These are phyloP conservation scores for Phytophthora crassamura DNA, from an alignment of 352 stramenopile genomes.

Conservation along the genomic window DNA sequence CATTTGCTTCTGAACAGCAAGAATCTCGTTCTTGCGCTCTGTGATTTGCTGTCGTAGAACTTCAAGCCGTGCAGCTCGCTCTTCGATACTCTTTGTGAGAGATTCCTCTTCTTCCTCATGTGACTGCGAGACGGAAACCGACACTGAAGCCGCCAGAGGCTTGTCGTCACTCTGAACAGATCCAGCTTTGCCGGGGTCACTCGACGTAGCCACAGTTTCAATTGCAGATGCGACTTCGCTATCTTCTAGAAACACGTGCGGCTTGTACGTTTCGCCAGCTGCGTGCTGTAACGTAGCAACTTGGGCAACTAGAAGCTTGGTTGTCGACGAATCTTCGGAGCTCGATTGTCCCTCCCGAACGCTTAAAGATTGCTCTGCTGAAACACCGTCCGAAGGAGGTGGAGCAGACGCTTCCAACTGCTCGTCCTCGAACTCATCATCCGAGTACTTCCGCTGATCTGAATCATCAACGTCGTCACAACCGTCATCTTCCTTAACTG, in stretches of 20 bases:
- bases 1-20: slow-evolving; percentile 55
- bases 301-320: slow-evolving; percentile 52
- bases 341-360: slow-evolving; percentile 30
- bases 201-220: slow-evolving; percentile 6
- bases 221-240: slow-evolving; percentile 40
- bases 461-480: slow-evolving; percentile 10
- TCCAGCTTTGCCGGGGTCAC: neutral
- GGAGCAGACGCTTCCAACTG: slow-evolving; percentile 4
- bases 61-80: slow-evolving; percentile 56
- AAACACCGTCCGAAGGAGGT: neutral
- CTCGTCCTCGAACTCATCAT: slow-evolving; percentile 31
- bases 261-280: neutral
- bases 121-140: slow-evolving; percentile 30
- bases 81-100: slow-evolving; percentile 72
- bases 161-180: slow-evolving; percentile 11
- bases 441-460: slow-evolving; percentile 23
- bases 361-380: slow-evolving; percentile 10
- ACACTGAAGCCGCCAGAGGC: slow-evolving; percentile 11
- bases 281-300: slow-evolving; percentile 18
- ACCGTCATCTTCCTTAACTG: neutral
- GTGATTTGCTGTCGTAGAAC: slow-evolving; percentile 52
- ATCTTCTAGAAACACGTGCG: slow-evolving; percentile 2
- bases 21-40: slow-evolving; percentile 49
- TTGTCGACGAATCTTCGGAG: slow-evolving; percentile 64
- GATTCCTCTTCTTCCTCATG: slow-evolving; percentile 44